Base-by-base conservation (phyloP, 2,329 filamentous ascomycete genomes). In the Domatiomyces globalis region DNA sequence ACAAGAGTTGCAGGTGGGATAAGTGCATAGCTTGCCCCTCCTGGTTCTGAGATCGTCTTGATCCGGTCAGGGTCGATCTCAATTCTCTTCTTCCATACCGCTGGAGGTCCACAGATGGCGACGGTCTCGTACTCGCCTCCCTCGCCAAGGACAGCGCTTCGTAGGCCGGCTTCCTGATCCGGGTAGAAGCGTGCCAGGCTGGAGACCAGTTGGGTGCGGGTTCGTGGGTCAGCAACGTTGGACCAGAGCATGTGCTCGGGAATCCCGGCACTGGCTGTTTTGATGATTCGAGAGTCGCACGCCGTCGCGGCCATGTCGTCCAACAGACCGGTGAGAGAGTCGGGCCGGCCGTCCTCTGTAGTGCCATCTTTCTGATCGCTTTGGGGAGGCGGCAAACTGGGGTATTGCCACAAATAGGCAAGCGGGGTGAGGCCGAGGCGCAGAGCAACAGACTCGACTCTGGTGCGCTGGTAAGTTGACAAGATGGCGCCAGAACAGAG, bases 91-190 rank as follows among this genome's bases (percentile, higher is more conserved):
- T 78, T 83, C 75, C 92, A 95, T 54, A 95, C 65, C 48, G 71
- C 70, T 0, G 63, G 61, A 7, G 90, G 90, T 9, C 90, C 92
- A 67, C 88, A 80, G 36, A 96, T 63, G 45, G 92, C 87, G 49
- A 96, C 71, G 27, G 88, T 96, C 75, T 96, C 92, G 67, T 94
- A 96, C 71, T 96, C 92, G 2, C 92, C 92, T 5, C 92, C 92
- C 66, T 96, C 92, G 1, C 92, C 92, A 17, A 96, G 69, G 8
- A 89, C 79, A 7, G 85, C 84, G 0, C 85, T 87, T 70, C 54
- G 77, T 71, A 62, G 70, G 71, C 55, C 75, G 69, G 45, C 84
- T 42, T 62, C 61, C 5, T 54, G 45, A 3, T 54, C 59, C 4
- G 48, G 60, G 12, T 63, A 84, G 68, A 94, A 94, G 56, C 79